Conservation (phyloP, 345 rosid genomes). For the Citrus unshiu region DNA sequence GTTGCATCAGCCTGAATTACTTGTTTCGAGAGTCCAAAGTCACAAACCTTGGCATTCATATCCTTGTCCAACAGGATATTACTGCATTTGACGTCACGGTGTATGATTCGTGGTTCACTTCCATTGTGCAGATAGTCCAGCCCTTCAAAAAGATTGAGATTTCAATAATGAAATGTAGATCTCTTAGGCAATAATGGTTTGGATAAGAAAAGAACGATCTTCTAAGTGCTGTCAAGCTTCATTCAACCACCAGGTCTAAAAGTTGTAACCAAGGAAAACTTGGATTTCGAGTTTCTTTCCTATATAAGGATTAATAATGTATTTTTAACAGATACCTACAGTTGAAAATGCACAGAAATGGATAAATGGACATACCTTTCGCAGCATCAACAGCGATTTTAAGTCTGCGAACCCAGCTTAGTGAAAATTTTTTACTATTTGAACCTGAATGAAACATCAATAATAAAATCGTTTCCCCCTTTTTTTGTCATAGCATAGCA, state of each 20-base stretch:
- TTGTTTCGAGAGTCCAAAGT: constrained; percentile 82
- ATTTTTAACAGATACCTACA: neutral
- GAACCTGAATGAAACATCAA: constrained; percentile 34
- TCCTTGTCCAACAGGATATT: constrained; percentile 79
- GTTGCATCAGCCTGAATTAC: constrained; percentile 66
- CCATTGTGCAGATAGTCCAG: constrained; percentile 91
- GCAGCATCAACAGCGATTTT: constrained; percentile 93
- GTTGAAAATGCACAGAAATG: neutral
- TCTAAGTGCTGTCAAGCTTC: neutral
- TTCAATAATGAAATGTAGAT: neutral
- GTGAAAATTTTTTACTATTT: constrained; percentile 43
- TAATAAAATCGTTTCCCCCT: neutral
- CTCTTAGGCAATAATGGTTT: neutral
- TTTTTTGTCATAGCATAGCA: neutral
- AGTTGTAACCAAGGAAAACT: neutral
- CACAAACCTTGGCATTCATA: constrained; percentile 79
- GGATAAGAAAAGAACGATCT: neutral
- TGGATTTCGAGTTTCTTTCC: neutral
- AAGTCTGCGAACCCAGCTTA: constrained; percentile 90
- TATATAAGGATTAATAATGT: neutral
- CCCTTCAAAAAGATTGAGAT: constrained; percentile 39
- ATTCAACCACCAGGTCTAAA: neutral
- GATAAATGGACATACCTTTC: constrained; percentile 46
- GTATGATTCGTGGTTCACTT: constrained; percentile 82
- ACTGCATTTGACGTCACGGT: constrained; percentile 83